Evolutionary conservation across 768 basidiomycete genomes (phyloP).

Genomic region (Hygrocybe punicea): DNA sequence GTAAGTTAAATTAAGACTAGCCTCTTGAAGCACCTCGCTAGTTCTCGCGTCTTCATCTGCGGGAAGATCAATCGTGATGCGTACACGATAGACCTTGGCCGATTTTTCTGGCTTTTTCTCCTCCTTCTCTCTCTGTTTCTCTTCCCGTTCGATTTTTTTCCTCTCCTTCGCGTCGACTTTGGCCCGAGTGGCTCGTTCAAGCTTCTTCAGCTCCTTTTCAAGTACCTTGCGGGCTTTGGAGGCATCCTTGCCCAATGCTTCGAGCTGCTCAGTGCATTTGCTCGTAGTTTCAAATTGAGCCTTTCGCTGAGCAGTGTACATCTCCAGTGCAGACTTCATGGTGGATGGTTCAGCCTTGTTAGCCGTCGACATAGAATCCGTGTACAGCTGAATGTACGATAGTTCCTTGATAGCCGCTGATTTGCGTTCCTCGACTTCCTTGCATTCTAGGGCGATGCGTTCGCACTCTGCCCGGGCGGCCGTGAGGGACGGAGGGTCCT

Average conservation of each 20-base stretch:
- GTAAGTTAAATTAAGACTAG: neutral
- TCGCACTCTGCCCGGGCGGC: neutral
- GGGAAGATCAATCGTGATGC: constrained; percentile 4
- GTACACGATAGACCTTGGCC: neutral
- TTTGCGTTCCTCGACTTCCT: constrained; percentile 1
- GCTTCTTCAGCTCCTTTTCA: neutral
- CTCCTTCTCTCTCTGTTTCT: neutral
- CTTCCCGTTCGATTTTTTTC: neutral
- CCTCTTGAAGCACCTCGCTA: neutral
- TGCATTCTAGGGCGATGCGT: neutral
- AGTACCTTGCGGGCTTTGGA: neutral
- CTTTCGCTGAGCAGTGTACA: neutral
- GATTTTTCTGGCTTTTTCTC: neutral
- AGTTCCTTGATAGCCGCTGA: neutral
- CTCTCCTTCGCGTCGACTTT: neutral
- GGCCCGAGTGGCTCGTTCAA: neutral
- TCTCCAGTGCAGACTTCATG: neutral
- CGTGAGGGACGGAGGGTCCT: neutral
- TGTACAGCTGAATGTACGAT: neutral
- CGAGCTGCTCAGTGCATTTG: neutral
- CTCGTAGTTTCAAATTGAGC: neutral
- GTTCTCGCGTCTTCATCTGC: neutral
- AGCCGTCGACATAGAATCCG: neutral
- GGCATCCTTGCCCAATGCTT: neutral
- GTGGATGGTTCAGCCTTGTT: neutral